These are phyloP conservation scores for Schizonepeta tenuifolia DNA, from an alignment of 257 asterid species.

Conservation along the genomic window DNA sequence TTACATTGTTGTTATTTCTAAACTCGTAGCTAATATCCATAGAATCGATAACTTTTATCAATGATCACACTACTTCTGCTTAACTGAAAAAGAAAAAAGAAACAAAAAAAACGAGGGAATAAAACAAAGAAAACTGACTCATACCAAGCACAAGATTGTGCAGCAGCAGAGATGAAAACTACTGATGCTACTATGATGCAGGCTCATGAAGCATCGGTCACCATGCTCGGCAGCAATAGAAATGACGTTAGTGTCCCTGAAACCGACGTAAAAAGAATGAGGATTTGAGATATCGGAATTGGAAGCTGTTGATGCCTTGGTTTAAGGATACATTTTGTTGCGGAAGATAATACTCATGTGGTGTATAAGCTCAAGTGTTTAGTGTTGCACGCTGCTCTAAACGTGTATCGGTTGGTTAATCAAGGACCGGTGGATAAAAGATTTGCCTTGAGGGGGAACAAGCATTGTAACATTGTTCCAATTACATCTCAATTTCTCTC, in stretches of 20 bases:
- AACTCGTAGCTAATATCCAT: background rate
- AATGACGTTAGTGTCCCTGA: constrained; percentile 77
- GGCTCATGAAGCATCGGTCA: constrained; percentile 42
- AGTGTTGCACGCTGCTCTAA: background rate
- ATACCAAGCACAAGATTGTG: no score
- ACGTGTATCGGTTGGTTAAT: background rate
- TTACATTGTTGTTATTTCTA: background rate
- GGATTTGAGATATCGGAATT: constrained; percentile 43
- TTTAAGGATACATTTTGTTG: constrained; percentile 9
- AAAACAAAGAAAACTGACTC: no score
- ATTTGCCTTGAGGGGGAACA: background rate
- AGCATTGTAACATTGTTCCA: background rate
- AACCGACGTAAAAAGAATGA: constrained; percentile 70
- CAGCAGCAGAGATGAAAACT: background rate
- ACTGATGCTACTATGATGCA: constrained; percentile 30
- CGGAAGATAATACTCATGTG: constrained; percentile 2
- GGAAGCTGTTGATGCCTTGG: background rate
- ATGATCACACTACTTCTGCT: background rate
- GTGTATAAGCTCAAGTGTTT: constrained; percentile 22
- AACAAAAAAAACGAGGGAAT: no score
- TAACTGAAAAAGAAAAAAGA: no score
- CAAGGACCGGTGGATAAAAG: background rate
- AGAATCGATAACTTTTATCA: background rate
- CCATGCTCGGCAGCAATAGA: constrained; percentile 43
- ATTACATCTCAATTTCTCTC: background rate